Evolutionary conservation across 805 yeast genomes (phyloP).

Genomic region (Blastobotrys chiropterorum): DNA sequence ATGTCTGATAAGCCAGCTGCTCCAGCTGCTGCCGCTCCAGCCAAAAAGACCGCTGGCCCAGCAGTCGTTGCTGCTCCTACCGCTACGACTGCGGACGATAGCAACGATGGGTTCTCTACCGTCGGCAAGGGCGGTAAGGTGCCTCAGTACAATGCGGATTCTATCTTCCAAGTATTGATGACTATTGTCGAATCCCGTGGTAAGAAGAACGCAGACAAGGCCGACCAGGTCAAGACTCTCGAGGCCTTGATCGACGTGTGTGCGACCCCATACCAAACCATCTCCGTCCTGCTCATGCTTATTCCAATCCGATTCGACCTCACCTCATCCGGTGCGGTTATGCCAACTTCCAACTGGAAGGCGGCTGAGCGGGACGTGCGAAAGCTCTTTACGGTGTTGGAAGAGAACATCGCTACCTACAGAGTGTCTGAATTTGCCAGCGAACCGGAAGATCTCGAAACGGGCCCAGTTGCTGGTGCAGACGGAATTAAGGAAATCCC

Average conservation of each 20-base stretch:
- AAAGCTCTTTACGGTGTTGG: slow-evolving; percentile 61
- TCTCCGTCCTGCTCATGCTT: slow-evolving; percentile 70
- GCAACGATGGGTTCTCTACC: slow-evolving; percentile 33
- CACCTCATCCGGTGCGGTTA: slow-evolving; percentile 55
- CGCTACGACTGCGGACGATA: slow-evolving; percentile 27
- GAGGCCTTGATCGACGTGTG: slow-evolving; percentile 51
- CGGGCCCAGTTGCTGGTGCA: slow-evolving; percentile 49
- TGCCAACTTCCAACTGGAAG: slow-evolving; percentile 81
- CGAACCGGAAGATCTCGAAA: slow-evolving; percentile 67
- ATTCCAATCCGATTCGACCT: slow-evolving; percentile 86
- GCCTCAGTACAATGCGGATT: slow-evolving; percentile 33
- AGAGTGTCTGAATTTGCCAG: slow-evolving; percentile 79
- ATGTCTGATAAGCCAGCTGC: slow-evolving; percentile 38
- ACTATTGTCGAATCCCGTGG: slow-evolving; percentile 85
- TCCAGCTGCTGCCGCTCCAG: slow-evolving; percentile 22
- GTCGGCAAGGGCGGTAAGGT: slow-evolving; percentile 37
- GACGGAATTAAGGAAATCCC: slow-evolving; percentile 67
- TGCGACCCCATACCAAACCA: slow-evolving; percentile 64
- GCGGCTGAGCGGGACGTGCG: slow-evolving; percentile 56
- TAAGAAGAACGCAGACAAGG: slow-evolving; percentile 83
- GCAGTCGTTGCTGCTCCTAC: slow-evolving; percentile 27
- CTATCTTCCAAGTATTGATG: slow-evolving; percentile 66
- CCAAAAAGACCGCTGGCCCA: slow-evolving; percentile 25
- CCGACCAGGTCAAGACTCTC: slow-evolving; percentile 66
- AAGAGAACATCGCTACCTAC: slow-evolving; percentile 49